phyloP scores from a whole-genome alignment of 345 rosid genomes.

The Brassica rapa region DNA sequence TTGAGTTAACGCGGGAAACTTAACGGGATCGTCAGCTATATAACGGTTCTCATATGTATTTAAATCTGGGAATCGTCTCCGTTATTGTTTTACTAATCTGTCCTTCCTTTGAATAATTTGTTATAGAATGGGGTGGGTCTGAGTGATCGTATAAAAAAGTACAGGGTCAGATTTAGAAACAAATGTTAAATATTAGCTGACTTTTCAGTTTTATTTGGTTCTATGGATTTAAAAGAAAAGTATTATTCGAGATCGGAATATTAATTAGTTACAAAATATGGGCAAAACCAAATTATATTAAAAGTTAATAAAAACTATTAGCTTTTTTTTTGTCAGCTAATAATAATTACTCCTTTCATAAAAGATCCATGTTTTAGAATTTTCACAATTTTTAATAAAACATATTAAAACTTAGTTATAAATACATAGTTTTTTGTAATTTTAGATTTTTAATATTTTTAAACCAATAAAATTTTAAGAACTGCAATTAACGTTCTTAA shows the following conservation, averaged over 20 bases:
- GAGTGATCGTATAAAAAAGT: conserved; percentile 3
- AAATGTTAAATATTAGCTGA: conserved; percentile 20
- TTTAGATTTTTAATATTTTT: no score
- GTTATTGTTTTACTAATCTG: neutral
- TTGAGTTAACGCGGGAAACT: conserved; percentile 20
- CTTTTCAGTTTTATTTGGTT: conserved; percentile 11
- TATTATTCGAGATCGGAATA: conserved; percentile 2
- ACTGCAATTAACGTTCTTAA: no score
- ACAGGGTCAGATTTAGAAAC: conserved; percentile 28
- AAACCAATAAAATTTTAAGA: no score
- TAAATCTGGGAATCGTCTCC: neutral
- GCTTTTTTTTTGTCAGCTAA: neutral
- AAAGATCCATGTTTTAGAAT: no score
- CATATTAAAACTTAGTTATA: no score
- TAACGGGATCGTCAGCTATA: conserved; percentile 11
- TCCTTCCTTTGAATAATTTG: conserved; percentile 11
- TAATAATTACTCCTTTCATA: neutral
- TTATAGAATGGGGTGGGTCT: conserved; percentile 1
- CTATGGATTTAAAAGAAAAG: neutral
- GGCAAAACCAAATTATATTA: neutral
- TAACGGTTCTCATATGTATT: conserved; percentile 8
- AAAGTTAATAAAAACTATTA: no score
- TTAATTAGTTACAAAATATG: neutral
- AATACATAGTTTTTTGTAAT: no score
- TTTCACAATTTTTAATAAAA: no score